phyloP scores from a whole-genome alignment of 352 stramenopile species.

The Phytophthora pini region DNA sequence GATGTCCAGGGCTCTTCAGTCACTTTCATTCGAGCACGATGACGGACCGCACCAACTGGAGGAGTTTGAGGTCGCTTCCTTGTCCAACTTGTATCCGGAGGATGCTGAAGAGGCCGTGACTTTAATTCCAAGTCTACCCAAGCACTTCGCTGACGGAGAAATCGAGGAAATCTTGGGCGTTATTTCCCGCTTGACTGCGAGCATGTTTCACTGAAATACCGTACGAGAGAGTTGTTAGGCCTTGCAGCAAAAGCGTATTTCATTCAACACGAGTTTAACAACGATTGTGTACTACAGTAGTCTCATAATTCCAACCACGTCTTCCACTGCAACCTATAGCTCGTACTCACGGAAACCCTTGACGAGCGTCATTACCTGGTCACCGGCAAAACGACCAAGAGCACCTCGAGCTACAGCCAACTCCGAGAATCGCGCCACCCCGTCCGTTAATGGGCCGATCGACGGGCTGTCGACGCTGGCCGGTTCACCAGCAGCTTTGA shows the following conservation, averaged over 20 bases:
- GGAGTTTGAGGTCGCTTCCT: constrained; percentile 86
- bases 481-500: constrained; percentile 16
- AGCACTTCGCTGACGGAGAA: constrained; percentile 82
- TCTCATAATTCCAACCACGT: constrained; percentile 15
- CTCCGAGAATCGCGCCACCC: constrained; percentile 71
- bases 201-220: constrained; percentile 60
- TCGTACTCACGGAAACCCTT: constrained; percentile 72
- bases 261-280: constrained; percentile 18
- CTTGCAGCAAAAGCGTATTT: constrained; percentile 6
- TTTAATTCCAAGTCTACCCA: constrained; percentile 83
- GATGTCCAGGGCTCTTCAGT: constrained; percentile 68
- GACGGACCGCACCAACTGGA: constrained; percentile 76
- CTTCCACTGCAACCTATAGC: constrained; percentile 32
- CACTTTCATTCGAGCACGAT: constrained; percentile 73
- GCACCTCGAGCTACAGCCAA: constrained; percentile 66
- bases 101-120: constrained; percentile 83
- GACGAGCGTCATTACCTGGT: constrained; percentile 87
- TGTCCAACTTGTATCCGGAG: constrained; percentile 88
- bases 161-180: constrained; percentile 87
- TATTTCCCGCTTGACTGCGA: constrained; percentile 74
- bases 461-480: constrained; percentile 8
- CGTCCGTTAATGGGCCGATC: constrained; percentile 48
- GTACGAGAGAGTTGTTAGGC: constrained; percentile 2
- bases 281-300: constrained; percentile 17
- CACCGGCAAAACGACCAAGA: constrained; percentile 82